Base-by-base conservation (phyloP, 768 basidiomycete genomes). In the Pleurotus salmoneostramineus region DNA sequence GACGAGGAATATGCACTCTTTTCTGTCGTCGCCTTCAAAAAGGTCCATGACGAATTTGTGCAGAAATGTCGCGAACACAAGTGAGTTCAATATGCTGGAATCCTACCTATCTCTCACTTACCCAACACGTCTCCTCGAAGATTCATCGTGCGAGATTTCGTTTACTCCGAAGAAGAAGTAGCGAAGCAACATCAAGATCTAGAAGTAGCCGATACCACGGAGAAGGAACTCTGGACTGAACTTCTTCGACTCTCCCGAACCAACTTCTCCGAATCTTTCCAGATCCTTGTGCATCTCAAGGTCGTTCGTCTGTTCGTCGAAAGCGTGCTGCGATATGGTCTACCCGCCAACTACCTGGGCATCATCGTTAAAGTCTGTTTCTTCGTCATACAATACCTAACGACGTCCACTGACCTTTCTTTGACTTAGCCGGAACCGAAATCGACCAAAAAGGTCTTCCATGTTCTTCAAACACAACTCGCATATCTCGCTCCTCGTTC, bases 191-290 rank as follows among this genome's bases (percentile, higher is more conserved):
- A 79, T 63, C 82, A 91, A 68, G 96, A 96, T 51, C 74, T 97
- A 10, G 83, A 86, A 34, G 77, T 77, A n/a, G 85, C 94, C 2
- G 87, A 88, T 62, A 79, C 82, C 5, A 92, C 94, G 32, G 97
- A 98, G 79, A 93, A 91, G 72, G 96, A 99, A 66, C 86, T 97
- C 50, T 98, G 97, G 97, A 91, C 93, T 31, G 96, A 99, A 63
- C 82, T 99, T 0, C 77, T 99, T 27, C 84, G 91, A 64, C 71
- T 98, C 37, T 87, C 95, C 37, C 82, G 97, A 56, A 97, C 93
- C 54, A 98, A 96, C 73, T 99, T 98, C 71, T 95, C 95, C 0
- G 97, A 99, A 75, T 87, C 95, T 4, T 94, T 95, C 75, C 93
- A 98, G 69, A 79, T 96, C 54, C 79, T 98, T 15, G 91, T 95